Evolutionary conservation across 2,329 filamentous ascomycete species (phyloP), one percentile per base, ranked within the genome.

Genomic region (Cylindrodendrum hubeiense): DNA sequence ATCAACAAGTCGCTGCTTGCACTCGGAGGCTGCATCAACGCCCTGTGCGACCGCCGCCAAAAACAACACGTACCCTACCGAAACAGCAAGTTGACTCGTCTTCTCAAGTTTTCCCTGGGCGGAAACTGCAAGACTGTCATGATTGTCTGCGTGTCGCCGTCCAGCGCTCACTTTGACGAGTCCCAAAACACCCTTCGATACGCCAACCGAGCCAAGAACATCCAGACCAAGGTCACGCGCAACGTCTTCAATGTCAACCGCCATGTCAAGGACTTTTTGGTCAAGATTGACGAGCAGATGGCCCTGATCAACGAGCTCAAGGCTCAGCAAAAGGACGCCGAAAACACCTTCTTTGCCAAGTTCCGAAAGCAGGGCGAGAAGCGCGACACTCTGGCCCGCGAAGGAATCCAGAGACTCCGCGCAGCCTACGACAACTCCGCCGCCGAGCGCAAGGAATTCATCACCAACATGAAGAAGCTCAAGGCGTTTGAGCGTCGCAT

Each of bases 221-320:
- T 99, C 77, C 97, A 98, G 83, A 99, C 96, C 64, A 99, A 99
- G 86, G 94, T 98, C 62, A 98, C 96, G n/a, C 91, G 95, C 75
- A 99, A 99, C 77, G 95, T 98, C 24, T 99, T 97, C 83, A 99
- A 99, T 79, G 96, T 99, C 69, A 98, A 99, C 79, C 92, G 96
- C 67, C 96, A 99, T 81, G 96, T 99, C 75, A 99, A 99, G 84
- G 96, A 99, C 80, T 99, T 97, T 82, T 82, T 99, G 78, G 96
- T 98, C 84, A 98, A 98, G 86, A 99, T 99, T 74, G 95, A 99
- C 77, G 96, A 99, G 82, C 95, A 99, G 79, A 95, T 97, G 87
- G 91, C 90, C n/a, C 82, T 98, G 76, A 99, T 99, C 79, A 97
- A 97, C 72, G 95, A 98, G 78, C 88, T 99, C 60, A 94, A 96